Conservation (phyloP, 1,284 basidiomycete species). For the Macrocybe sp. region DNA sequence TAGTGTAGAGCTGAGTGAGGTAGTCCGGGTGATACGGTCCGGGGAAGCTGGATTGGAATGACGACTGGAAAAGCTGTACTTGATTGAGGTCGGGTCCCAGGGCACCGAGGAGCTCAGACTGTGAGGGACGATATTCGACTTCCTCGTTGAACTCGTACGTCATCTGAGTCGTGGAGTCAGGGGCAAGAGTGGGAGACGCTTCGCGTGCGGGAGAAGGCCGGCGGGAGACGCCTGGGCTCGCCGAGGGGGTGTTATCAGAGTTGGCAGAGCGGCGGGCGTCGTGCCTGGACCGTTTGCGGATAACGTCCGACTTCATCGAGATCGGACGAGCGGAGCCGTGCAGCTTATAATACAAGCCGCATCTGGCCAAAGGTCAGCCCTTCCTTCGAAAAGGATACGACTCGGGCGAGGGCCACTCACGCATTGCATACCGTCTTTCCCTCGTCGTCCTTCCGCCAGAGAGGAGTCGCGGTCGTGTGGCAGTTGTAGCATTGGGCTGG, state of each 20-base stretch:
- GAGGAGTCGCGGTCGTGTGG: slow-evolving; percentile 84
- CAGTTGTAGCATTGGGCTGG: slow-evolving; percentile 83
- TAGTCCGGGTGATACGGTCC: slow-evolving; percentile 1
- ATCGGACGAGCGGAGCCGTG: slow-evolving; percentile 78
- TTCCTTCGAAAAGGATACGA: slow-evolving; percentile 4
- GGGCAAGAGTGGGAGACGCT: slow-evolving; percentile 57
- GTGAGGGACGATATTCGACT: slow-evolving; percentile 37
- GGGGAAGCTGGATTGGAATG: slow-evolving; percentile 22
- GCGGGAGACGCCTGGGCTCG: slow-evolving; percentile 67
- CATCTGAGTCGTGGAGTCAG: slow-evolving; percentile 57
- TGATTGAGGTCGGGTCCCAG: slow-evolving; percentile 42
- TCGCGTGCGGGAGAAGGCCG: slow-evolving; percentile 62
- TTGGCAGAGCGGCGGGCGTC: slow-evolving; percentile 55
- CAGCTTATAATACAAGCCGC: slow-evolving; percentile 60
- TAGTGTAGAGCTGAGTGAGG: slow-evolving; percentile 1
- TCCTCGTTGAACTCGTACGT: slow-evolving; percentile 39
- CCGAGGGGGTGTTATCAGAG: slow-evolving; percentile 57
- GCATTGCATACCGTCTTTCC: slow-evolving; percentile 91
- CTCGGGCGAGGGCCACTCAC: slow-evolving; percentile 37
- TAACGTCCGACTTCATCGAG: slow-evolving; percentile 83
- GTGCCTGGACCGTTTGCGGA: slow-evolving; percentile 76
- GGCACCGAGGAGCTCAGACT: slow-evolving; percentile 60
- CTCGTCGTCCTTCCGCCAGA: slow-evolving; percentile 89
- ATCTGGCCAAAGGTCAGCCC: slow-evolving; percentile 19
- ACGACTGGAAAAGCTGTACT: slow-evolving; percentile 22